phyloP scores from a whole-genome alignment of 176 grass and related monocot species.

The Chrysopogon serrulatus region DNA sequence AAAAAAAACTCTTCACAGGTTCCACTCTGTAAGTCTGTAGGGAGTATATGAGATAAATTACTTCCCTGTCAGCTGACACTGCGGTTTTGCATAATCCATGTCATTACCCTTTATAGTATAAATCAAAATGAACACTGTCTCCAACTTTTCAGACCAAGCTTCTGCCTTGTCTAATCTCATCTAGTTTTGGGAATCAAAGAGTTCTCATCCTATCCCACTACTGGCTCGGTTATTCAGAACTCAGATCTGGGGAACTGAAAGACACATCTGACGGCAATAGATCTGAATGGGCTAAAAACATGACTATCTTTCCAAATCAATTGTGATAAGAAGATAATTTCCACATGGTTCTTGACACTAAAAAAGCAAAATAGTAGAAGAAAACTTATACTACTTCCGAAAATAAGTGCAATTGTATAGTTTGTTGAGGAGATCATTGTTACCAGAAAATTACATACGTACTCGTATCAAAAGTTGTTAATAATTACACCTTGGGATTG shows the following conservation, averaged over 20 bases:
- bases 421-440: too few relatives aligned
- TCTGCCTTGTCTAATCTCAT: neutral
- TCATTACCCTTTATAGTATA: neutral
- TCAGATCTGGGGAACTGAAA: slow-evolving; percentile 6
- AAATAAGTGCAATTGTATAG: too few relatives aligned
- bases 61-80: neutral
- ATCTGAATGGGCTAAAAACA: neutral
- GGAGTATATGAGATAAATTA: neutral
- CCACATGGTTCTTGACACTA: neutral
- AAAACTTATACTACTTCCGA: neutral
- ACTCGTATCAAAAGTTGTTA: too few relatives aligned
- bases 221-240: neutral
- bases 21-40: neutral
- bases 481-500: too few relatives aligned
- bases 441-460: too few relatives aligned
- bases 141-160: neutral
- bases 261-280: neutral
- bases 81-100: neutral
- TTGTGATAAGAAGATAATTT: neutral
- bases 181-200: neutral
- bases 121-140: neutral
- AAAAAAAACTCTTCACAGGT: neutral
- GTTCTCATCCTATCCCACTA: neutral
- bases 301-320: neutral
- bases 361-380: neutral